Evolutionary conservation across 1,284 basidiomycete genomes (phyloP), one percentile per base, ranked within the genome.

Genomic region (Schizophyllum commune): DNA sequence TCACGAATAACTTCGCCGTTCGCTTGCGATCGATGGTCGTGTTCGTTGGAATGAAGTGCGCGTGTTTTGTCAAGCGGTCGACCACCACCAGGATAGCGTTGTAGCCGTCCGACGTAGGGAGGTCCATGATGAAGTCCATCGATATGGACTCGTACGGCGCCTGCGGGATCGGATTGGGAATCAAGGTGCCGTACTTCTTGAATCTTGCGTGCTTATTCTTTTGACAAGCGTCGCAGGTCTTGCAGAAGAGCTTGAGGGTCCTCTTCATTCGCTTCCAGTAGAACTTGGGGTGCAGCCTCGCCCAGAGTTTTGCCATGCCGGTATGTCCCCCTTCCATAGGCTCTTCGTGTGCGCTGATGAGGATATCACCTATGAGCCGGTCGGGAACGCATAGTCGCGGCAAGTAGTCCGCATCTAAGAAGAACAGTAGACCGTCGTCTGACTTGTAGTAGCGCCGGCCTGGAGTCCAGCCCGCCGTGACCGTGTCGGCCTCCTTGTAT

Each of bases 111-210:
- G 73, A 76, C 1, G 19, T 4, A 0, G 79, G 80, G 2, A 82
- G 67, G 11, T 73, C 70, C 5, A 70, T 69, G 32, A 83, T 79
- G 58, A 77, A 71, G 63, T 84, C 80, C 73, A 82, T 74, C 0
- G 75, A 74, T 3, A 83, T 69, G 0, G 70, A 68, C 33, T 68
- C 66, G 70, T 74, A 83, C 0, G 79, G 79, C 13, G 66, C 39
- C 55, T 63, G 5, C 4, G 78, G 75, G 11, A 79, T 72, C 0
- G 68, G 69, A 19, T 78, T 68, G 0, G 74, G 73, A 60, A 71
- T 64, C 6, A 83, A 67, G 0, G 68, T 55, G 1, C 80, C 78
- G 39, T 67, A 65, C 5, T 68, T 68, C 22, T 57, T 58, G 34
- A 71, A 68, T 15, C 67, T 62, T n/a, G 59, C n/a, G 0, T 69